These are phyloP conservation scores for Cylindrotheca fusiformis DNA, from an alignment of 108 stramenopile genomes.

Conservation along the genomic window DNA sequence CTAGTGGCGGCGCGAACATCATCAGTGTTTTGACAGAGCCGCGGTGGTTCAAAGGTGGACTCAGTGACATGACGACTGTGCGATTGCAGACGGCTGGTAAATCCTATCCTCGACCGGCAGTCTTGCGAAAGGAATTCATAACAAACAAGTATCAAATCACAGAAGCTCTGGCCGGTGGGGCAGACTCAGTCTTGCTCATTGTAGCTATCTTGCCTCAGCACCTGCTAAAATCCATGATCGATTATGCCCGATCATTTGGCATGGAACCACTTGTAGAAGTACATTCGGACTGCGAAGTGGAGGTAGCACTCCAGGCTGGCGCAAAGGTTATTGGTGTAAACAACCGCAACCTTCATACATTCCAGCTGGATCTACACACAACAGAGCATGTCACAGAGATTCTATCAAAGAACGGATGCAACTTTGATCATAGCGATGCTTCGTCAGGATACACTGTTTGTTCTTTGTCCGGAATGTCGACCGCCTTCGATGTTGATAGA, in stretches of 20 bases:
- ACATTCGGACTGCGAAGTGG: conserved; percentile 84
- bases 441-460: conserved; percentile 49
- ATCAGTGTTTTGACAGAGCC: conserved; percentile 96
- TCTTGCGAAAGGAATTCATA: conserved; percentile 96
- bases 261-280: conserved; percentile 99
- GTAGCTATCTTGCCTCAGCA: conserved; percentile 83
- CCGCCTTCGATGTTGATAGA: conserved; percentile 77
- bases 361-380: conserved; percentile 91
- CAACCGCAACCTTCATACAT: conserved; percentile 97
- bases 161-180: conserved; percentile 91
- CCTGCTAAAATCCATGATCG: conserved; percentile 72
- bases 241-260: conserved; percentile 61
- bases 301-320: conserved; percentile 86
- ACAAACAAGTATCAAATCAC: conserved; percentile 87
- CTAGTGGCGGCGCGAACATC: conserved; percentile 84
- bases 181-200: conserved; percentile 95
- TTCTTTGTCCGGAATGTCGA: conserved; percentile 90
- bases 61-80: conserved; percentile 77
- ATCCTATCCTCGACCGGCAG: conserved; percentile 60
- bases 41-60: conserved; percentile 90
- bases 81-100: conserved; percentile 46
- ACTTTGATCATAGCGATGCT: conserved; percentile 49
- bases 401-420: conserved; percentile 44
- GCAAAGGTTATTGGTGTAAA: conserved; percentile 97
- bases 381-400: conserved; percentile 77